Base-by-base conservation (phyloP, 2,329 filamentous ascomycete genomes). In the Cercospora janseana region DNA sequence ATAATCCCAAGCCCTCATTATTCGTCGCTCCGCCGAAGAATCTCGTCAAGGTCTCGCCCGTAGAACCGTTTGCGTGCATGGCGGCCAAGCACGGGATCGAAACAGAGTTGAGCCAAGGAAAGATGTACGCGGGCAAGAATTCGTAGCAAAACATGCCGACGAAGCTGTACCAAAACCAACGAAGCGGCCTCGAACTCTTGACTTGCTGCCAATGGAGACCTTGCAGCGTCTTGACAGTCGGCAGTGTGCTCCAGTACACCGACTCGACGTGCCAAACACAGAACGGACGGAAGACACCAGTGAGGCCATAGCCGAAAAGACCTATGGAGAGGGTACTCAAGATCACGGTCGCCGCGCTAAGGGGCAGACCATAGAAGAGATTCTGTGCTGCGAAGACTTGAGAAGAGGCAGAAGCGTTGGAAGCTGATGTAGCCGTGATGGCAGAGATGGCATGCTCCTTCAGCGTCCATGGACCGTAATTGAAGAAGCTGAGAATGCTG, bases 101-200 rank as follows among this genome's bases (percentile, higher is more conserved):
- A 10, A 80, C 65, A 0, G 75, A 76, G 60, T 79, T 79, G 7
- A 81, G 70, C 75, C 75, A 80, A 0, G 77, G 75, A 45, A 72
- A 78, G 31, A 80, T 76, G 49, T 80, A 81, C 2, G 77, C 76
- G 0, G 78, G 78, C 23, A 80, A 72, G 53, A 76, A 73, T 56
- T 81, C 77, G 52, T 76, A 80, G 9, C 70, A 28, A 9, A 71
- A 73, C 73, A 79, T 79, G 58, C 67, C 70, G 0, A 55, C 60
- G 40, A 54, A 51, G 15, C 12, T 68, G 59, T 75, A 78, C 75
- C 77, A 79, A 58, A 81, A 80, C 46, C 67, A 72, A 4, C 75
- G 67, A 0, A 80, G 66, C 0, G 76, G 78, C 56, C 77, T 77
- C 0, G 75, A 77, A 54, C 71, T 67, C 60, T 75, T 76, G 23